Percentiles rank a stretch among this genome's conserved stretches.
phyloP scores from a whole-genome alignment of 352 stramenopile species.

The Phytophthora sp. region DNA sequence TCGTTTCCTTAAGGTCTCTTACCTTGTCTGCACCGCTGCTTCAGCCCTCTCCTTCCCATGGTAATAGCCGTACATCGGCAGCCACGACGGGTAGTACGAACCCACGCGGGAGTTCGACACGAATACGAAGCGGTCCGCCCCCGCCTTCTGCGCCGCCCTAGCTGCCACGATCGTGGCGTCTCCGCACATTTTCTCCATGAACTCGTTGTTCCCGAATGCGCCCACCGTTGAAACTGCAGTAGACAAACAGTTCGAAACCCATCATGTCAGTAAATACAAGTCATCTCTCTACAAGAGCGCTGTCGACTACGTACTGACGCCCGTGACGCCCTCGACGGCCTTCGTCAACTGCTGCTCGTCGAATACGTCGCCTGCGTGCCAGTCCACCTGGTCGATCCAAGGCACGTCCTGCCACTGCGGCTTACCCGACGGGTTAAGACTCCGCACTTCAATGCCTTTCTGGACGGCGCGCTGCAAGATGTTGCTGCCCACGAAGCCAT shows the following conservation, averaged over 20 bases:
- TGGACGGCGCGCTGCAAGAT: slow-evolving; percentile 87
- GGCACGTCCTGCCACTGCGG: slow-evolving; percentile 79
- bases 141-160: slow-evolving; percentile 73
- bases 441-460: slow-evolving; percentile 88
- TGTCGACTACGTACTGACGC: slow-evolving; percentile 75
- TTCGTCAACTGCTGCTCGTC: slow-evolving; percentile 64
- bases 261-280: too few species aligned
- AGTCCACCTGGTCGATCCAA: slow-evolving; percentile 90
- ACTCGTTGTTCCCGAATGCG: slow-evolving; percentile 86
- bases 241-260: too few species aligned
- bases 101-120: slow-evolving; percentile 93
- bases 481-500: slow-evolving; percentile 92
- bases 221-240: slow-evolving; percentile 87
- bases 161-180: slow-evolving; percentile 87
- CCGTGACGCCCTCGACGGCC: slow-evolving; percentile 76
- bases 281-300: too few species aligned
- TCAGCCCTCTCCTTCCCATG: slow-evolving; percentile 90
- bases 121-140: slow-evolving; percentile 87
- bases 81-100: slow-evolving; percentile 69
- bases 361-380: slow-evolving; percentile 87
- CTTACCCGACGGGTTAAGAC: slow-evolving; percentile 84
- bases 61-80: slow-evolving; percentile 90
- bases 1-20: neutral
- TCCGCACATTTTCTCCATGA: slow-evolving; percentile 91
- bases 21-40: slow-evolving; percentile 69